A percentile compares a stretch with the other conserved stretches of the same genome.
Conservation (phyloP, 305 asterid genomes). For the Fraxinus dipetala region DNA sequence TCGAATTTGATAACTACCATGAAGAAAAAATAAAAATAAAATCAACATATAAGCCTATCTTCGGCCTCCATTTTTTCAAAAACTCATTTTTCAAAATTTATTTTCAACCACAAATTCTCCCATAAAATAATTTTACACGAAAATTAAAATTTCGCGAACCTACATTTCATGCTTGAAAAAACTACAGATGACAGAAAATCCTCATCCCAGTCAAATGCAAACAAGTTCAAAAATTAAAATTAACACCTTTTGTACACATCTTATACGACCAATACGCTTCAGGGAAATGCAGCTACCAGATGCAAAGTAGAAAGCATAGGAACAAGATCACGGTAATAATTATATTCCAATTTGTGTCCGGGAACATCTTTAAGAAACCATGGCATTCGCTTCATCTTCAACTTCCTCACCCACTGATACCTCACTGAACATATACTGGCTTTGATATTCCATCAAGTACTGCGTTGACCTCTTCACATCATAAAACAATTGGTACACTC, state of each 20-base stretch:
- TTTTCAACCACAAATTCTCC: too few species aligned
- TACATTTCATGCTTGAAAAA: too few species aligned
- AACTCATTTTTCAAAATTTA: too few species aligned
- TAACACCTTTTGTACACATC: neutral
- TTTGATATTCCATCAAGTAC: slow-evolving; percentile 88
- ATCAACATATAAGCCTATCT: too few species aligned
- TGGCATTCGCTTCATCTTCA: slow-evolving; percentile 54
- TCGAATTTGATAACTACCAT: too few species aligned
- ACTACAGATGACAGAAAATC: neutral
- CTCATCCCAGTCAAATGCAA: neutral
- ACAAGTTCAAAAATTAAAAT: neutral
- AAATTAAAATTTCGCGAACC: too few species aligned
- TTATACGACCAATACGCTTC: neutral
- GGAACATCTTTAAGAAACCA: slow-evolving; percentile 43
- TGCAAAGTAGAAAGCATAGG: neutral
- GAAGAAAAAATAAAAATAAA: too few species aligned
- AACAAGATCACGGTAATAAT: neutral
- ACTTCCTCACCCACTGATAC: slow-evolving; percentile 52
- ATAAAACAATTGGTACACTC: slow-evolving; percentile 76
- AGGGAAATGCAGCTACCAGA: neutral
- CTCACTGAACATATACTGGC: slow-evolving; percentile 88
- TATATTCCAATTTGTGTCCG: neutral
- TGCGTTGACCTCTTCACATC: slow-evolving; percentile 90
- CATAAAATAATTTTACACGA: too few species aligned
- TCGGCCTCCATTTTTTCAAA: too few species aligned